phyloP scores from a whole-genome alignment of 495 filamentous ascomycete genomes.

The Saxophila tyrrhenica region DNA sequence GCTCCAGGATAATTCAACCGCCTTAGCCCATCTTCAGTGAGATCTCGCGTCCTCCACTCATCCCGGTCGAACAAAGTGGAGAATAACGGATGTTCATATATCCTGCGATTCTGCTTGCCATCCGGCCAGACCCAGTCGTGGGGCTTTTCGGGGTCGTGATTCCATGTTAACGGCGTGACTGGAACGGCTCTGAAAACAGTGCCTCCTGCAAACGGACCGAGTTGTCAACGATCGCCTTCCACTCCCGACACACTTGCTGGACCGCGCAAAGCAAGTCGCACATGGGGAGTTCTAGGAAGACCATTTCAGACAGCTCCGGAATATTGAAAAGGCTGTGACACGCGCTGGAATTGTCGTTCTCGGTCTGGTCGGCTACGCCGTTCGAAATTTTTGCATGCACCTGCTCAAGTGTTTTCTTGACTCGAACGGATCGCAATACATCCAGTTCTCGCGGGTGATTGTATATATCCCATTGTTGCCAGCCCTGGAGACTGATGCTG shows the following conservation, averaged over 20 bases:
- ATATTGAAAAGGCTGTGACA: background rate
- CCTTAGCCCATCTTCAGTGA: background rate
- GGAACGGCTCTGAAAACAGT: background rate
- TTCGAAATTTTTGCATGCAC: background rate
- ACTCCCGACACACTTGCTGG: background rate
- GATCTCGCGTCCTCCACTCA: background rate
- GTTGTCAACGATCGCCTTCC: background rate
- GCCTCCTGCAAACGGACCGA: background rate
- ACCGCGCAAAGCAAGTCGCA: background rate
- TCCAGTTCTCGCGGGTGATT: background rate
- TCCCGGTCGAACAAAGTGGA: background rate
- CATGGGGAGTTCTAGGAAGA: background rate
- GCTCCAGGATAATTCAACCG: background rate
- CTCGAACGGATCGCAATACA: background rate
- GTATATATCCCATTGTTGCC: background rate
- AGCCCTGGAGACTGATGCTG: background rate
- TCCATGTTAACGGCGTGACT: background rate
- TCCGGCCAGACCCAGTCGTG: background rate
- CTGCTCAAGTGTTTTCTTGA: background rate
- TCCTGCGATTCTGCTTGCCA: background rate
- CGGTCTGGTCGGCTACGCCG: background rate
- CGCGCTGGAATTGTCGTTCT: background rate
- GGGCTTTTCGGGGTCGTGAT: background rate
- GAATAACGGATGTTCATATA: background rate
- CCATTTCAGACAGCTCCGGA: background rate